phyloP scores from a whole-genome alignment of 768 basidiomycete genomes.

The Neoboletus brunneissimus region DNA sequence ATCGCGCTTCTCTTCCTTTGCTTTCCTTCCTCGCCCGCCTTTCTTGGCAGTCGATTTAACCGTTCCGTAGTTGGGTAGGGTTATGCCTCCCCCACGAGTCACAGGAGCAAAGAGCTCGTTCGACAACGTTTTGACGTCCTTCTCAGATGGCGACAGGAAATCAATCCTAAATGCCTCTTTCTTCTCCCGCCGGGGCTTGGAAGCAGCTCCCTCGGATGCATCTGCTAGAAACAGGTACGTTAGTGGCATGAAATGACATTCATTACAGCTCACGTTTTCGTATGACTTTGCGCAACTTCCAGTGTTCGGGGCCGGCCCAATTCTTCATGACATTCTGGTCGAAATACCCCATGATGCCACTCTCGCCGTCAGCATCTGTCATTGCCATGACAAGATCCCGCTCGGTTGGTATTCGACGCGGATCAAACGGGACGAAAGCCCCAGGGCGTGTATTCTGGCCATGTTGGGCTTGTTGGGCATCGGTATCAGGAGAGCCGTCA shows the following conservation, averaged over 20 bases:
- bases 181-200: constrained; percentile 59
- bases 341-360: constrained; percentile 79
- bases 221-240: constrained; percentile 37
- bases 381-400: constrained; percentile 86
- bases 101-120: constrained; percentile 80
- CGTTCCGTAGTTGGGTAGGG: constrained; percentile 53
- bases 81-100: constrained; percentile 67
- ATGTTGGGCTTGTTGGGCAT: constrained; percentile 40
- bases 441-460: constrained; percentile 42
- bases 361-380: constrained; percentile 60
- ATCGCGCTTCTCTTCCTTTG: constrained; percentile 59
- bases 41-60: constrained; percentile 24
- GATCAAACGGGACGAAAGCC: constrained; percentile 78
- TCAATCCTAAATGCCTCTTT: constrained; percentile 85
- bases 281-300: constrained; percentile 87
- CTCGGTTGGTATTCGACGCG: constrained; percentile 69
- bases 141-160: constrained; percentile 60
- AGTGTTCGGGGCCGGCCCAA: constrained; percentile 99
- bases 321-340: constrained; percentile 85
- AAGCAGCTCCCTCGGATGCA: constrained; percentile 48
- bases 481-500: constrained; percentile 43
- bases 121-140: constrained; percentile 55
- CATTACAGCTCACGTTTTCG: constrained; percentile 57
- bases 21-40: constrained; percentile 46
- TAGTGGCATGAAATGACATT: neutral